Percentiles rank a stretch among this genome's conserved stretches.
phyloP scores from a whole-genome alignment of 768 basidiomycete species.

The Phaeotremella fagi region DNA sequence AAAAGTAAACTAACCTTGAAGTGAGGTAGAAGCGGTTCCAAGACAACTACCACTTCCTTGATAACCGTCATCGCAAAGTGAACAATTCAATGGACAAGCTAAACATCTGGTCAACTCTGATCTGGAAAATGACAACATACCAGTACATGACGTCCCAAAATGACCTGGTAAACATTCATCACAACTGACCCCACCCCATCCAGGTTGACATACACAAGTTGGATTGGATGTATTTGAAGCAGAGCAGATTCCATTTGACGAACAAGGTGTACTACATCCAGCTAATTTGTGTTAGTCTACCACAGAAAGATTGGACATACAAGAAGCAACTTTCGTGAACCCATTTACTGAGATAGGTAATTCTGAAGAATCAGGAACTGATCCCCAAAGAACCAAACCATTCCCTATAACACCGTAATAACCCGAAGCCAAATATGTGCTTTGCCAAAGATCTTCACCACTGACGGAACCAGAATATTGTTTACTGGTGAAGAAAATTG shows the following conservation, averaged over 20 bases:
- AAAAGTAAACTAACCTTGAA: conserved; percentile 12
- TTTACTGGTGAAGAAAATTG: conserved; percentile 12
- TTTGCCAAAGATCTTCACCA: conserved; percentile 21
- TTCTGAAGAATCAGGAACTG: conserved; percentile 19
- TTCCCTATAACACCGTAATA: conserved; percentile 28
- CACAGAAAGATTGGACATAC: conserved; percentile 13
- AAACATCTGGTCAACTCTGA: background rate
- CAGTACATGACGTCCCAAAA: conserved; percentile 30
- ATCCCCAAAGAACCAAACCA: conserved; percentile 33
- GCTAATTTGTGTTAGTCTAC: conserved; percentile 6
- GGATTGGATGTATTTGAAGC: background rate
- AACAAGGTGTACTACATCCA: conserved; percentile 36
- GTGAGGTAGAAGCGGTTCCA: conserved; percentile 22
- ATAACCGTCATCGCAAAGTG: conserved; percentile 39
- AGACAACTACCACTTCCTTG: conserved; percentile 40
- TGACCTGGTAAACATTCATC: conserved; percentile 27
- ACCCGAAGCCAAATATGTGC: conserved; percentile 24
- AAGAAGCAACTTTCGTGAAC: conserved; percentile 17
- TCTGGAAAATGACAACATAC: conserved; percentile 10
- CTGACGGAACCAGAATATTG: conserved; percentile 13
- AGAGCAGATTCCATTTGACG: conserved; percentile 29
- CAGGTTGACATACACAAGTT: conserved; percentile 29
- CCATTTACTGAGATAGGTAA: conserved; percentile 12
- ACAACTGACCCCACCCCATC: conserved; percentile 41
- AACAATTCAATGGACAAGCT: conserved; percentile 31